Evolutionary conservation across 1,284 basidiomycete genomes (phyloP).

Genomic region (Moesziomyces antarcticus): DNA sequence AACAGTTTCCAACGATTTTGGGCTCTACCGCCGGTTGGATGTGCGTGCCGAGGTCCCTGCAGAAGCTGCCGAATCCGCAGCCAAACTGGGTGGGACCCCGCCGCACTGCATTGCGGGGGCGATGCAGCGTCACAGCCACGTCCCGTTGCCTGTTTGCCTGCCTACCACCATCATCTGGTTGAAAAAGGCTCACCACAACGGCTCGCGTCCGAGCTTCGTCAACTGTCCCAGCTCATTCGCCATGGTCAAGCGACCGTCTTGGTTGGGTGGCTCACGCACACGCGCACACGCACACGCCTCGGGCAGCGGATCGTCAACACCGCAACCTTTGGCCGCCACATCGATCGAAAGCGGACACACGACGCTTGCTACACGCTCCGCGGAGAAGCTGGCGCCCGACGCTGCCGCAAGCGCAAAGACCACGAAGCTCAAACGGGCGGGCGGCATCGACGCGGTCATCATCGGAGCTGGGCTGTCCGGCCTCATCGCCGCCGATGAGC

Average conservation of each 20-base stretch:
- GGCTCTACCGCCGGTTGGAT: no score
- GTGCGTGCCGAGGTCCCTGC: no score
- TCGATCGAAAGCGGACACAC: slow-evolving; percentile 5
- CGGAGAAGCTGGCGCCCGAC: neutral
- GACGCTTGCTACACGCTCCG: slow-evolving; percentile 4
- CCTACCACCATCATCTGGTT: no score
- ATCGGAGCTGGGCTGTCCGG: slow-evolving; percentile 71
- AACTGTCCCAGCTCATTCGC: neutral
- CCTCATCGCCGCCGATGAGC: slow-evolving; percentile 69
- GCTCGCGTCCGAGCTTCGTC: neutral
- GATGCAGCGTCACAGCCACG: no score
- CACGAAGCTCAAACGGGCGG: slow-evolving; percentile 11
- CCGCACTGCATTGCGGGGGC: no score
- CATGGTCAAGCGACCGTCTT: neutral
- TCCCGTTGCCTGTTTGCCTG: no score
- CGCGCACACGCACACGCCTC: no score
- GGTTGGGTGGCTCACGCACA: neutral
- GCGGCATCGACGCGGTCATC: slow-evolving; percentile 67
- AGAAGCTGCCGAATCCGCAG: no score
- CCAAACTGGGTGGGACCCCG: no score
- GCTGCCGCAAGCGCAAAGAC: neutral
- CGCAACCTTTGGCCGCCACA: neutral
- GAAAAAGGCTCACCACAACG: no score
- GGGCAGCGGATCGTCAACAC: neutral
- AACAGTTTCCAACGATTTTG: no score